A percentile compares a stretch with the other conserved stretches of the same genome.
Evolutionary conservation across 495 filamentous ascomycete species (phyloP).

Genomic region (Penicillium daleae): DNA sequence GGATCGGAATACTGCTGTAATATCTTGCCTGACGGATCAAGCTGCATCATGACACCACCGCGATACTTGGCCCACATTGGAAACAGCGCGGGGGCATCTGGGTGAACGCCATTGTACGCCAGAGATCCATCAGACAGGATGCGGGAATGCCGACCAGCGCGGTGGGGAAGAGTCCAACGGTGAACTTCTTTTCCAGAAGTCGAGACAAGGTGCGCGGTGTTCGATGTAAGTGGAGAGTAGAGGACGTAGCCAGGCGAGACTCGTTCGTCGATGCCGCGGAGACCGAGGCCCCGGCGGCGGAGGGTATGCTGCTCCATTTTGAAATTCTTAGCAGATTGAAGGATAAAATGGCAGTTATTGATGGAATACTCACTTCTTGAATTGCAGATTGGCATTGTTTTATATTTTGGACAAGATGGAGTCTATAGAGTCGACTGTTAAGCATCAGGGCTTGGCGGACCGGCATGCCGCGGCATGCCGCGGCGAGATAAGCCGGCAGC

Average conservation of each 20-base stretch:
- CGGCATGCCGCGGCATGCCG: conserved; percentile 38
- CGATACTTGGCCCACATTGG: conserved; percentile 52
- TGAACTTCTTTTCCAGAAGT: conserved; percentile 49
- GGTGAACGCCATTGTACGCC: conserved; percentile 49
- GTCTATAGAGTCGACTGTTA: neutral
- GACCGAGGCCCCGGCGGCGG: conserved; percentile 46
- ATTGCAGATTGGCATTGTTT: neutral
- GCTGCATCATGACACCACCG: conserved; percentile 49
- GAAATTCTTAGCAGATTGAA: neutral
- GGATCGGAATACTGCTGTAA: conserved; percentile 46
- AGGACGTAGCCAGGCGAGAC: conserved; percentile 50
- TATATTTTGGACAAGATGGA: neutral
- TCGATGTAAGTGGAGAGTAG: conserved; percentile 45
- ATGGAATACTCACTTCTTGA: neutral
- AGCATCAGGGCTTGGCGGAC: conserved; percentile 23
- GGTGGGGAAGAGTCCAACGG: conserved; percentile 46
- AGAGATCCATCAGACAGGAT: conserved; percentile 48
- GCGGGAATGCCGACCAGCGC: conserved; percentile 46
- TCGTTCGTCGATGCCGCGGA: conserved; percentile 43
- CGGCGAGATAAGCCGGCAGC: conserved; percentile 24
- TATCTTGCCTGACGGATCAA: conserved; percentile 40
- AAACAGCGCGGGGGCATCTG: conserved; percentile 43
- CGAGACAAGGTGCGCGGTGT: conserved; percentile 45
- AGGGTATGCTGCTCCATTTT: conserved; percentile 50
- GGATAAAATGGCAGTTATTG: neutral